Percentiles rank a stretch among this genome's conserved stretches.
These are phyloP conservation scores for Xylariaceae sp. DNA, from an alignment of 2,329 filamentous ascomycete genomes.

Conservation along the genomic window DNA sequence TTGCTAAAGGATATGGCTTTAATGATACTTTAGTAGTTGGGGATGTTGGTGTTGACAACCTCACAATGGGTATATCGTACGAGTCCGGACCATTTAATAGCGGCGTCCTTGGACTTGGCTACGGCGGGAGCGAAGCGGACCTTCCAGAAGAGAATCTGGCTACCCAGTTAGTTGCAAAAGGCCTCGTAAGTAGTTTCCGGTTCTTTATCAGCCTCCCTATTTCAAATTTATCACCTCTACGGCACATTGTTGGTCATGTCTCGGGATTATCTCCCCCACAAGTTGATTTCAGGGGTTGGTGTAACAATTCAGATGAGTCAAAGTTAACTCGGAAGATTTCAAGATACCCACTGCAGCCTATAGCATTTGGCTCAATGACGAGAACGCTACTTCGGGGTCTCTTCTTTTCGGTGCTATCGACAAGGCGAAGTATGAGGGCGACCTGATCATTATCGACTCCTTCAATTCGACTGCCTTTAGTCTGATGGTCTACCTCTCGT, in stretches of 20 bases:
- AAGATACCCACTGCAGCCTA: constrained; percentile 1
- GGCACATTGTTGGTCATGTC: background rate
- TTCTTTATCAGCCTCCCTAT: background rate
- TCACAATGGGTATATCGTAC: background rate
- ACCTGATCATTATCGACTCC: background rate
- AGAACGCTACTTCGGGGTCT: background rate
- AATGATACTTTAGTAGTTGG: background rate
- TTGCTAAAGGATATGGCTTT: background rate
- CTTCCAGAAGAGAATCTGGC: background rate
- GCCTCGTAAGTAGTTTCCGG: background rate
- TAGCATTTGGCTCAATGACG: constrained; percentile 1
- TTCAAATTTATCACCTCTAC: background rate
- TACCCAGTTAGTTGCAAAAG: background rate
- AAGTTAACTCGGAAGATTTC: background rate
- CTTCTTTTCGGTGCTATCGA: constrained; percentile 1
- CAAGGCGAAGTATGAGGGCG: background rate
- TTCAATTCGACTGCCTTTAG: background rate
- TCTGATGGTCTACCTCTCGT: background rate
- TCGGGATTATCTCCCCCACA: background rate
- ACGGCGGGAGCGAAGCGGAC: background rate
- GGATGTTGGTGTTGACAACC: background rate
- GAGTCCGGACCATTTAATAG: background rate
- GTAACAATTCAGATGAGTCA: background rate
- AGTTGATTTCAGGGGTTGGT: background rate
- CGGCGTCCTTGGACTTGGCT: background rate